These are phyloP conservation scores for Rhizopogon roseolus DNA, from an alignment of 768 basidiomycete species.

Conservation along the genomic window DNA sequence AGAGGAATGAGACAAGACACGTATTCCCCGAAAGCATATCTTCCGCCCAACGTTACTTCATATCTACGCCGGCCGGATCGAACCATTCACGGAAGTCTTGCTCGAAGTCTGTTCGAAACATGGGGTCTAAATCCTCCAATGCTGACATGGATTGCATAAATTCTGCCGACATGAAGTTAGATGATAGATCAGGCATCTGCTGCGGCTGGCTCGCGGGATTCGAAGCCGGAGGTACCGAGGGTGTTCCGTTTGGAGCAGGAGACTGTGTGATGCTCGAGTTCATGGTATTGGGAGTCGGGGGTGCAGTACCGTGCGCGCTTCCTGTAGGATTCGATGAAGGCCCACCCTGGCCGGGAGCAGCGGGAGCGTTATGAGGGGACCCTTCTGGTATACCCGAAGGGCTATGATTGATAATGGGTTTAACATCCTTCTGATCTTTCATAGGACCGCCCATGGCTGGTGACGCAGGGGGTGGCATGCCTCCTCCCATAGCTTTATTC, in stretches of 20 bases:
- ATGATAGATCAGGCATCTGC: conserved; percentile 15
- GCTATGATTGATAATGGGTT: conserved; percentile 20
- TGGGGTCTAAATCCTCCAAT: conserved; percentile 34
- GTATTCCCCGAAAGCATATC: background rate
- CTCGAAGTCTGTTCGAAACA: conserved; percentile 55
- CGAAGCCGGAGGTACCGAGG: conserved; percentile 21
- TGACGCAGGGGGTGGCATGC: conserved; percentile 51
- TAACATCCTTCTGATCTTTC: conserved; percentile 30
- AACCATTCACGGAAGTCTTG: conserved; percentile 78
- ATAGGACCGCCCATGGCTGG: conserved; percentile 34
- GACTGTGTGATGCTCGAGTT: conserved; percentile 31
- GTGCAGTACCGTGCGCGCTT: conserved; percentile 27
- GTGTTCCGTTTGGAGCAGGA: conserved; percentile 27
- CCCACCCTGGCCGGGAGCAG: conserved; percentile 19
- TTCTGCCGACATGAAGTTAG: conserved; percentile 24
- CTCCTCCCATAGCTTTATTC: conserved; percentile 32
- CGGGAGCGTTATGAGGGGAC: conserved; percentile 39
- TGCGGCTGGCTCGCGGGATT: conserved; percentile 18
- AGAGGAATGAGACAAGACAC: conserved; percentile 5
- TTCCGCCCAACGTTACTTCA: conserved; percentile 16
- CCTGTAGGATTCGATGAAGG: conserved; percentile 11
- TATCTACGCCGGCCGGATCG: conserved; percentile 42
- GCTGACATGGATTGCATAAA: conserved; percentile 42
- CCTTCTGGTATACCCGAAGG: conserved; percentile 28
- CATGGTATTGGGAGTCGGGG: conserved; percentile 31